Evolutionary conservation across 306 rosid species (phyloP).

Genomic region (Quercus mongolica): DNA sequence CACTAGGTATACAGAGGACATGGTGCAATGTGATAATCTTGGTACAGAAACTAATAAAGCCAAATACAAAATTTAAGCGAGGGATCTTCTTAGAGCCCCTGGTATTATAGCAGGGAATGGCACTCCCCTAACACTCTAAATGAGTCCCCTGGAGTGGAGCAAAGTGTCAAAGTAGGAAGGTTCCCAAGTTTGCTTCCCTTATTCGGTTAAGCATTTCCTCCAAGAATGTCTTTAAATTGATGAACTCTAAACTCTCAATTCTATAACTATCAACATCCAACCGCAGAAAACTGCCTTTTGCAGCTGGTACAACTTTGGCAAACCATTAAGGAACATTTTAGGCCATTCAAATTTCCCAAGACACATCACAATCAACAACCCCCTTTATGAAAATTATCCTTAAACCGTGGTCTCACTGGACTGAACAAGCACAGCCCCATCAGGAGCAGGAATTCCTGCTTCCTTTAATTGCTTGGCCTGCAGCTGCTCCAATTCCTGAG

Average conservation of each 20-base stretch:
- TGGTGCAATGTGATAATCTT: background rate
- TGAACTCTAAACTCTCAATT: background rate
- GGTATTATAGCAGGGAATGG: background rate
- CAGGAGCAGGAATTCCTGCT: constrained; percentile 33
- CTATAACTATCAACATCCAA: background rate
- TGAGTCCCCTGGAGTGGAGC: background rate
- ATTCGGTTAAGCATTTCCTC: background rate
- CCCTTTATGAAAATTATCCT: constrained; percentile 43
- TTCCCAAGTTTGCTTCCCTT: background rate
- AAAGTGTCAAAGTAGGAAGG: background rate
- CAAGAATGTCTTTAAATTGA: background rate
- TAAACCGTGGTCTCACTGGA: constrained; percentile 37
- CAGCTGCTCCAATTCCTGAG: constrained; percentile 58
- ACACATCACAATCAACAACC: constrained; percentile 29
- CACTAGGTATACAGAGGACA: background rate
- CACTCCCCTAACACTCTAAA: background rate
- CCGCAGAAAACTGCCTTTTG: background rate
- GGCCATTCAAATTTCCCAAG: constrained; percentile 1
- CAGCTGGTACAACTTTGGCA: background rate
- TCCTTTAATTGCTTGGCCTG: constrained; percentile 41
- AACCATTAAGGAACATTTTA: background rate
- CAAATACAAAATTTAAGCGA: background rate
- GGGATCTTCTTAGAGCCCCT: background rate
- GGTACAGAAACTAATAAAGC: background rate
- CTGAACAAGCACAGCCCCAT: constrained; percentile 36